A percentile compares a stretch with the other conserved stretches of the same genome.
Conservation (phyloP, 2,329 filamentous ascomycete species). For the Clarireedia monteithiana region DNA sequence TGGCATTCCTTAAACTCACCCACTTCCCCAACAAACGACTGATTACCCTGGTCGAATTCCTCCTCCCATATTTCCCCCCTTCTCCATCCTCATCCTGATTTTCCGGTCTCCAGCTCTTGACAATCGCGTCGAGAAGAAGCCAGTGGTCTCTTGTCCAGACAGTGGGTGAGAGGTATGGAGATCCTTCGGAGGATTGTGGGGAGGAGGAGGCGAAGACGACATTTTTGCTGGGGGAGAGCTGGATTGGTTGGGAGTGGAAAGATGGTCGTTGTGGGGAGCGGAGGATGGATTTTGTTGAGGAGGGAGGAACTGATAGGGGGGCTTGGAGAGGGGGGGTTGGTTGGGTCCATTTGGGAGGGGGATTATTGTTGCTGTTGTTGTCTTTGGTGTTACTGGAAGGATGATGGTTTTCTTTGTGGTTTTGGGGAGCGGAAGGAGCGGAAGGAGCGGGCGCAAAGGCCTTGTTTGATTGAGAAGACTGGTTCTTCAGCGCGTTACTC, state of each 20-base stretch:
- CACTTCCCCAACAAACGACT: conserved; percentile 25
- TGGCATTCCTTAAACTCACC: conserved; percentile 8
- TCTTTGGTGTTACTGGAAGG: too few species aligned
- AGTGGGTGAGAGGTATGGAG: conserved; percentile 18
- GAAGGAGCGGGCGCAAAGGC: too few species aligned
- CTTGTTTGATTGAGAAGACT: not conserved
- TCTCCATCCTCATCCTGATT: conserved; percentile 9
- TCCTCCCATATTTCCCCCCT: conserved; percentile 10
- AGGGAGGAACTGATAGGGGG: conserved; percentile 10
- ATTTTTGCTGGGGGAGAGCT: conserved; percentile 21
- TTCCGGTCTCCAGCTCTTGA: conserved; percentile 23
- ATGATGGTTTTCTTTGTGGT: not conserved
- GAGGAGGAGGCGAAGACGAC: conserved; percentile 29
- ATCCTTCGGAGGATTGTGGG: conserved; percentile 18
- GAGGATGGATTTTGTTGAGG: conserved; percentile 28
- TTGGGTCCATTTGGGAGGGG: conserved; percentile 23
- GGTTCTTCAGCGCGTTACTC: conserved; percentile 13
- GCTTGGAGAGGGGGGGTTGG: conserved; percentile 8
- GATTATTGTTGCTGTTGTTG: not conserved
- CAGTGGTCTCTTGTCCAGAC: conserved; percentile 28
- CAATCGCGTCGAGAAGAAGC: conserved; percentile 24
- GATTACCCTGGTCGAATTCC: conserved; percentile 26
- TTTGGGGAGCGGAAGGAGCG: not conserved
- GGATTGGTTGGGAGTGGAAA: not conserved
- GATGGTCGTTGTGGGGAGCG: conserved; percentile 24